Conservation (phyloP, 2,329 filamentous ascomycete genomes). For the Sclerotinia glacialis region DNA sequence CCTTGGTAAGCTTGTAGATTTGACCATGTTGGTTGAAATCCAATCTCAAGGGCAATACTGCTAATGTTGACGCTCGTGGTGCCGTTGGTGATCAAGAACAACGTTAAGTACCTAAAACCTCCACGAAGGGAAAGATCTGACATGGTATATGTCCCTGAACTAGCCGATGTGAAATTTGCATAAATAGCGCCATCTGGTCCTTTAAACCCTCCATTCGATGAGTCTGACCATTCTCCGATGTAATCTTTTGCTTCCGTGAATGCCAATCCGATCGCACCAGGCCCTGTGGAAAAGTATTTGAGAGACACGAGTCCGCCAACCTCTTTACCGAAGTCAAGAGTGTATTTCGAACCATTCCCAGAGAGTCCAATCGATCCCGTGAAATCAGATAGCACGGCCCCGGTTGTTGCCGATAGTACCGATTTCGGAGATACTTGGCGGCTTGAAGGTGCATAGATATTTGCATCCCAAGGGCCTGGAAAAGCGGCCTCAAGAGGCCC, state of each 20-base stretch:
- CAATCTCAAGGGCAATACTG: constrained; percentile 41
- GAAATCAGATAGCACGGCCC: constrained; percentile 33
- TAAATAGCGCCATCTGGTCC: constrained; percentile 51
- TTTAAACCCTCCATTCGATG: constrained; percentile 48
- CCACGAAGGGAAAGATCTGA: constrained; percentile 47
- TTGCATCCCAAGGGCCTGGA: constrained; percentile 55
- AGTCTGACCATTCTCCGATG: constrained; percentile 49
- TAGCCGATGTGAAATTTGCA: constrained; percentile 41
- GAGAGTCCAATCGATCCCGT: constrained; percentile 24
- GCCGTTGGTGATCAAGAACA: constrained; percentile 43
- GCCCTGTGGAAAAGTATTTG: constrained; percentile 39
- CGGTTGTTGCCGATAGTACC: constrained; percentile 43
- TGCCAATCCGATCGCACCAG: constrained; percentile 45
- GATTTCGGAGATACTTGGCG: constrained; percentile 49
- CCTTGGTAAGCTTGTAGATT: constrained; percentile 50
- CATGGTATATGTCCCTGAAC: constrained; percentile 44
- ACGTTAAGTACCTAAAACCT: constrained; percentile 54
- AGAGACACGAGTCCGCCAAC: constrained; percentile 53
- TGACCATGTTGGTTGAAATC: constrained; percentile 46
- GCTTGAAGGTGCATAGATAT: constrained; percentile 55
- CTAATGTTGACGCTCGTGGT: constrained; percentile 32
- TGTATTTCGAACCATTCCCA: constrained; percentile 50
- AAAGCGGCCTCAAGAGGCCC: constrained; percentile 51
- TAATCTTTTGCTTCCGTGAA: constrained; percentile 50
- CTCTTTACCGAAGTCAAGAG: constrained; percentile 59